Base-by-base conservation (phyloP, 2,329 filamentous ascomycete species). In the Hyphodiscus sp. region DNA sequence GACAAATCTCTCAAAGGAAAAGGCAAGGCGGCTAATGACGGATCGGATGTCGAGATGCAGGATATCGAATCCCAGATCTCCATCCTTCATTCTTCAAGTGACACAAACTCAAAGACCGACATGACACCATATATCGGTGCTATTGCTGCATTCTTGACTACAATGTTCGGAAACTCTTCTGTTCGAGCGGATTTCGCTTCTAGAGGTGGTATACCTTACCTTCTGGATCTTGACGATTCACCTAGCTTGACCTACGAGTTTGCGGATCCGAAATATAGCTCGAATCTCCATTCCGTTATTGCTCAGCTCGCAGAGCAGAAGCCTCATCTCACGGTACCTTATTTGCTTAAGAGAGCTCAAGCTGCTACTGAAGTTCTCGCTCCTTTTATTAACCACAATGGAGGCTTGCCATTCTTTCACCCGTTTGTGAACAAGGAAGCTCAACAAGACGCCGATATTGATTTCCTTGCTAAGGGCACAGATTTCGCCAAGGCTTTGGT, bases 191-290 rank as follows among this genome's bases (percentile, higher is more conserved):
- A 80, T 20, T 92, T 96, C 65, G 83, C 94, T 58, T 82, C 87
- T 51, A 79, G 80, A 48, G 89, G 91, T 53, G 94, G 90, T 7
- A 83, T 92, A 20, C 90, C 96, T 68, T 77, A 87, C 49, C 76
- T 97, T 19, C 76, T 99, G 51, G 90, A 96, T 65, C 82, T 96
- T 52, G 86, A 86, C 42, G 89, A 87, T 51, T 81, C 91, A 29
- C 87, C 90, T 5, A 91, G 89, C 67, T 77, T 97, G 46, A 83
- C 89, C 1, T 83, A 84, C 61, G 81, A 88, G 64, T 85, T 88
- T 65, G 79, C 84, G 41, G 84, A 87, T 42, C 80, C 81, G 6
- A 72, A 78, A 50, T 81, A 87, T 3, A 85, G 85, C 52, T 81
- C 85, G 55, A 83, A 86, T 55, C 76, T 96, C 51, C 81, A 85